Conservation (phyloP, 164 flowering plant species). For the Kingdonia uniflora region DNA sequence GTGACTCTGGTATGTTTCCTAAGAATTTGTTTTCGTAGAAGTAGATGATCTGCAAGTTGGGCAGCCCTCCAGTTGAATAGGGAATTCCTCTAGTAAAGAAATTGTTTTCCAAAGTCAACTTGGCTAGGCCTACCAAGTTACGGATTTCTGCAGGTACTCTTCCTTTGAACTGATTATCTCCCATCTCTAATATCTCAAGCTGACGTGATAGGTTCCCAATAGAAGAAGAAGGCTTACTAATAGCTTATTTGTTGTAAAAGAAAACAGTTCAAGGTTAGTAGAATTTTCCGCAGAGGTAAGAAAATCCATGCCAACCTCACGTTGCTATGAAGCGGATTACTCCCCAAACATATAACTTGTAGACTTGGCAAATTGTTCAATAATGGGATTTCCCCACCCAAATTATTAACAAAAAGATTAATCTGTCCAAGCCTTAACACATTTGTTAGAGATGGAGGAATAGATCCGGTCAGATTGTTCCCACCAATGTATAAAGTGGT, state of each 20-base stretch:
- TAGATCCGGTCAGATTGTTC: no score
- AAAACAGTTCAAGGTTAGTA: not conserved
- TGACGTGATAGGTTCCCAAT: not conserved
- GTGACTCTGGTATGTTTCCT: conserved; percentile 2
- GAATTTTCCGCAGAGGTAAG: not conserved
- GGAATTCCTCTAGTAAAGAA: not conserved
- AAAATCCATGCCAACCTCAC: no score
- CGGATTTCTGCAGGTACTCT: no score
- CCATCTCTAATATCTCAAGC: no score
- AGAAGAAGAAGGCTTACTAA: not conserved
- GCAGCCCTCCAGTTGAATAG: not conserved
- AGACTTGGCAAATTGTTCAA: no score
- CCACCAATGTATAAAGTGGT: not conserved
- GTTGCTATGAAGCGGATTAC: not conserved
- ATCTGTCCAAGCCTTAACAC: no score
- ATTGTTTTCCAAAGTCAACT: no score
- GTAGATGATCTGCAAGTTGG: not conserved
- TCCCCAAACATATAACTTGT: not conserved
- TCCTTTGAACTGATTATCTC: no score
- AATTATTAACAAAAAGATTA: no score
- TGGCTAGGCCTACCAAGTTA: no score
- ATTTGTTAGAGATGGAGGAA: no score
- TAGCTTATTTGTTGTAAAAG: not conserved
- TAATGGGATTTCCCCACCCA: no score
- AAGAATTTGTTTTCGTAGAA: not conserved